Percentiles rank a stretch among this genome's conserved stretches.
phyloP scores from a whole-genome alignment of 2,329 filamentous ascomycete genomes.

The Neurospora sp. region DNA sequence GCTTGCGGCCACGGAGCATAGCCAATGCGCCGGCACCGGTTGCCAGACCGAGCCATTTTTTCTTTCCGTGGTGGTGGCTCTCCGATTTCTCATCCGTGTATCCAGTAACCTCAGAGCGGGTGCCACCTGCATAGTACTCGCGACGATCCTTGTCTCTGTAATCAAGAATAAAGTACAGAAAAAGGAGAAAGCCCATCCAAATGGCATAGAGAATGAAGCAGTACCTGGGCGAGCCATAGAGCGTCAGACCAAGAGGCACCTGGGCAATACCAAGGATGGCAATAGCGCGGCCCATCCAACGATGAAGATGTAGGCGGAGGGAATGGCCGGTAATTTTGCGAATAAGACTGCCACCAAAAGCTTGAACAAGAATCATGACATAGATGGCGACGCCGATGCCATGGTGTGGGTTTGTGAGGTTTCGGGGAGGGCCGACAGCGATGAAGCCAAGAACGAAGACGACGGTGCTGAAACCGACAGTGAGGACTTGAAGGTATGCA shows the following conservation, averaged over 20 bases:
- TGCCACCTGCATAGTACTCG: conserved; percentile 10
- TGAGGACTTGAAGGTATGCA: conserved; percentile 63
- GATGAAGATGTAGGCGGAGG: conserved; percentile 59
- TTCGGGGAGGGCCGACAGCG: conserved; percentile 63
- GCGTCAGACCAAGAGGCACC: conserved; percentile 75
- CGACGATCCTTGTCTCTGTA: conserved; percentile 52
- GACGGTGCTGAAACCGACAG: conserved; percentile 56
- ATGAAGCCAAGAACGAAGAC: conserved; percentile 68
- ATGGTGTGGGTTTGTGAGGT: conserved; percentile 73
- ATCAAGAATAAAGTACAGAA: conserved; percentile 71
- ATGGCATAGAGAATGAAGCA: conserved; percentile 81
- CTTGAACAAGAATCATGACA: conserved; percentile 59
- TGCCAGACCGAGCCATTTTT: conserved; percentile 40
- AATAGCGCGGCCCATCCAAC: conserved; percentile 73
- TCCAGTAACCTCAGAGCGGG: conserved; percentile 18
- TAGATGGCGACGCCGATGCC: conserved; percentile 75
- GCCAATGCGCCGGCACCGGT: conserved; percentile 42
- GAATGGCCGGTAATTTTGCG: conserved; percentile 39
- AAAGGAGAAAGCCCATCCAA: conserved; percentile 61
- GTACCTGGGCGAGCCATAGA: conserved; percentile 81
- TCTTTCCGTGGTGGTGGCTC: conserved; percentile 19
- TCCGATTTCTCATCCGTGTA: conserved; percentile 26
- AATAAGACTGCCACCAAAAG: conserved; percentile 58
- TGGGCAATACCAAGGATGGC: conserved; percentile 78
- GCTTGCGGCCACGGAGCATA: conserved; percentile 34